Evolutionary conservation across 164 flowering plant genomes (phyloP).

Genomic region (Magnolia officinalis): DNA sequence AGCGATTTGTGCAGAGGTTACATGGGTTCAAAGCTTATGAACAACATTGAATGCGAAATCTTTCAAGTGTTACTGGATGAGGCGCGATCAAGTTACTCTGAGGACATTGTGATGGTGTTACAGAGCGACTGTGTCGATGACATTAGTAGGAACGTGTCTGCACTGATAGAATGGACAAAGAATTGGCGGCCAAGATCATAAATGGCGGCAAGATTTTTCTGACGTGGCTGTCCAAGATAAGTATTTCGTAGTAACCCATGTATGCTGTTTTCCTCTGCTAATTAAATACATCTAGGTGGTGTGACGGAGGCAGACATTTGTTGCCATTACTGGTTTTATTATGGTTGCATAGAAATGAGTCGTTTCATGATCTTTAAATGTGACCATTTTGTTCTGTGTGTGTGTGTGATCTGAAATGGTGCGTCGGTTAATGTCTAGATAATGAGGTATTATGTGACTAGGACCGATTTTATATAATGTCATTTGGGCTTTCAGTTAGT

Average conservation of each 20-base stretch:
- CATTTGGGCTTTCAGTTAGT: no score
- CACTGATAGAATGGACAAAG: slow-evolving; percentile 66
- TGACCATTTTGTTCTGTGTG: no score
- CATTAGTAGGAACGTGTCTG: slow-evolving; percentile 56
- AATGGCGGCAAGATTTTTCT: background rate
- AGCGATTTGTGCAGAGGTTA: slow-evolving; percentile 59
- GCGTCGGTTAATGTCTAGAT: no score
- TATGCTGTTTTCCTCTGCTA: background rate
- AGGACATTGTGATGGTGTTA: slow-evolving; percentile 64
- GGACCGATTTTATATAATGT: no score
- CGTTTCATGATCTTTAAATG: no score
- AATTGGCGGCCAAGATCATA: slow-evolving; percentile 42
- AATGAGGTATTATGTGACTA: no score
- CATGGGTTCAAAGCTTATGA: slow-evolving; percentile 59
- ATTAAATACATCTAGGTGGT: background rate
- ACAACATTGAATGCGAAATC: slow-evolving; percentile 90
- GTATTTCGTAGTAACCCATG: background rate
- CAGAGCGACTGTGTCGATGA: slow-evolving; percentile 74
- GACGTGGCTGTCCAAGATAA: background rate
- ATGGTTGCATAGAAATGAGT: no score
- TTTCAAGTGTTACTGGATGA: slow-evolving; percentile 87
- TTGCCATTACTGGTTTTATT: no score
- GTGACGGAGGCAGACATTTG: no score
- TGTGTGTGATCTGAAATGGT: no score
- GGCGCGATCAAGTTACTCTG: slow-evolving; percentile 73